phyloP scores from a whole-genome alignment of 176 grass and related monocot genomes.

The Thinopyrum elongatum region DNA sequence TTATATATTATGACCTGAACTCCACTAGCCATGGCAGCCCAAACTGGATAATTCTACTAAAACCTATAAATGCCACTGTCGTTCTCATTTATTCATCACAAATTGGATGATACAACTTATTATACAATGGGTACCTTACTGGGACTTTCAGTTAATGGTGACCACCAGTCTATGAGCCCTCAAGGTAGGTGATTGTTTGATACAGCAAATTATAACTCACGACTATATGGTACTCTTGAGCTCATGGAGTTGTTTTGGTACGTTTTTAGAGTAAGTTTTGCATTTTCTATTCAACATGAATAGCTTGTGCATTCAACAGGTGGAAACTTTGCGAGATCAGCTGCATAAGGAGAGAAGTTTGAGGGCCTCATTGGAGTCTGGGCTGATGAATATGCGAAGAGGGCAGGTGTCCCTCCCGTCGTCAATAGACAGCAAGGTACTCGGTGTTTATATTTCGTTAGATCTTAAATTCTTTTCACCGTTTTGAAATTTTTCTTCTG shows the following conservation, averaged over 20 bases:
- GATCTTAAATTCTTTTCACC: background rate
- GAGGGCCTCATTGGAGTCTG: slow-evolving; percentile 75
- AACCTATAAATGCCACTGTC: slow-evolving; percentile 15
- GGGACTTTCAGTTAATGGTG: too few species aligned
- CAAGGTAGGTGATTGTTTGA: slow-evolving; percentile 14
- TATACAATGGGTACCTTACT: background rate
- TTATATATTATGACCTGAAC: background rate
- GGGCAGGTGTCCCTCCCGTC: slow-evolving; percentile 53
- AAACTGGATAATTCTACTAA: slow-evolving; percentile 7
- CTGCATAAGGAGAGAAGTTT: slow-evolving; percentile 80
- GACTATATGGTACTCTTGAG: background rate
- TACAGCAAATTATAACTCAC: slow-evolving; percentile 23
- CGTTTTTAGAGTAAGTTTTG: slow-evolving; percentile 8
- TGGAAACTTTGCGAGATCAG: slow-evolving; percentile 76
- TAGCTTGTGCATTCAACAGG: slow-evolving; percentile 48
- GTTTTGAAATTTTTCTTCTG: slow-evolving; percentile 30
- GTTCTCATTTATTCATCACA: background rate
- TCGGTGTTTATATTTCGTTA: slow-evolving; percentile 20
- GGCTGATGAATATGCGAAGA: slow-evolving; percentile 69
- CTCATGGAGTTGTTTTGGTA: slow-evolving; percentile 7
- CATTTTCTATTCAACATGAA: slow-evolving; percentile 28
- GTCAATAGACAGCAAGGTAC: slow-evolving; percentile 76
- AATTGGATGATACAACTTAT: background rate
- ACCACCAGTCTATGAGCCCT: background rate
- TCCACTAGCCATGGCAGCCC: background rate